Evolutionary conservation across 78 protist species (phyloP).

Genomic region (Protostelium mycophagum): DNA sequence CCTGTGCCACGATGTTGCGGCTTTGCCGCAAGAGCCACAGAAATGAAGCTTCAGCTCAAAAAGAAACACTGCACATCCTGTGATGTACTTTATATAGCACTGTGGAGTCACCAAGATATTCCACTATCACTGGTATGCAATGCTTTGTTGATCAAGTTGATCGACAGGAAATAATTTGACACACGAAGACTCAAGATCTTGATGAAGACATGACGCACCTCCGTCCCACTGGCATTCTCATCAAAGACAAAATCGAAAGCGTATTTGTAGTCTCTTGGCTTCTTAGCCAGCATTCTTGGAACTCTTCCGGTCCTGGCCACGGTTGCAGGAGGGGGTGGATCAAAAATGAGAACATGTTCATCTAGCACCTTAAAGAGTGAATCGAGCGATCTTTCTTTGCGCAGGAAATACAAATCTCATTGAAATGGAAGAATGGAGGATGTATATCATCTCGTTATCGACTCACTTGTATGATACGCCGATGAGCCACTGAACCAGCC

Average conservation of each 20-base stretch:
- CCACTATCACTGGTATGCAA: too few relatives aligned
- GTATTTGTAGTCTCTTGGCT: slow-evolving; percentile 24
- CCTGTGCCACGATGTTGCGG: too few relatives aligned
- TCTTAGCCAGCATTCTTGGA: background rate
- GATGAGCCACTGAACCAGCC: background rate
- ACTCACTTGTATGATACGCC: background rate
- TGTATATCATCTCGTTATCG: background rate
- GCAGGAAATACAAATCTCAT: too few relatives aligned
- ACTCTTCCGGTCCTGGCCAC: background rate
- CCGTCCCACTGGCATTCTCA: slow-evolving; percentile 41
- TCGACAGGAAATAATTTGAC: background rate
- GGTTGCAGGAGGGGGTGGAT: slow-evolving; percentile 11
- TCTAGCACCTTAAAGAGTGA: slow-evolving; percentile 28
- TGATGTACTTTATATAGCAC: too few relatives aligned
- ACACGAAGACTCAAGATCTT: background rate
- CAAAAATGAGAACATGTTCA: slow-evolving; percentile 36
- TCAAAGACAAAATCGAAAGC: slow-evolving; percentile 49
- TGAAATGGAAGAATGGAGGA: background rate
- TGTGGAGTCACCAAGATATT: too few relatives aligned
- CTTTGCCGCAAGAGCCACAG: too few relatives aligned
- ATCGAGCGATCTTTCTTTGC: too few relatives aligned
- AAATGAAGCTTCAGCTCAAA: too few relatives aligned
- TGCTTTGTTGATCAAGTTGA: background rate
- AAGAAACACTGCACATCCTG: too few relatives aligned
- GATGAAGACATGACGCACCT: slow-evolving; percentile 8